A percentile compares a stretch with the other conserved stretches of the same genome.
phyloP scores from a whole-genome alignment of 768 basidiomycete genomes.

The Tephrocybe sp. region DNA sequence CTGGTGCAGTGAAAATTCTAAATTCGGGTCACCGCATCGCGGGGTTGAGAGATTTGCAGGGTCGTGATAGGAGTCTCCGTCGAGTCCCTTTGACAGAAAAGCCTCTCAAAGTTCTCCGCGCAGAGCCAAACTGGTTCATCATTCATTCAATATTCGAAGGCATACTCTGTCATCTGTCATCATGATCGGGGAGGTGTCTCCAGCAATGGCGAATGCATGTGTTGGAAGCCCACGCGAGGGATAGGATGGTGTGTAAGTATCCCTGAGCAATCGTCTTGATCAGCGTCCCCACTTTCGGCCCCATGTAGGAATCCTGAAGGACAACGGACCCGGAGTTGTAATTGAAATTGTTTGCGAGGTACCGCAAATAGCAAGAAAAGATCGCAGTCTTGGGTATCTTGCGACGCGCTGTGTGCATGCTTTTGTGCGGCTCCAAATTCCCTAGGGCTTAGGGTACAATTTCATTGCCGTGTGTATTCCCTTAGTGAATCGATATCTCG shows the following conservation, averaged over 20 bases:
- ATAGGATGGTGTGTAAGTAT: too few relatives aligned
- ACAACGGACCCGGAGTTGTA: too few relatives aligned
- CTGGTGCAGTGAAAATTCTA: too few relatives aligned
- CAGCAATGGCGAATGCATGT: background rate
- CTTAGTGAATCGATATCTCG: too few relatives aligned
- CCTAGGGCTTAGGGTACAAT: background rate
- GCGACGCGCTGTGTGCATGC: background rate
- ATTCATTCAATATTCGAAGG: background rate
- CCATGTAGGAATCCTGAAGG: too few relatives aligned
- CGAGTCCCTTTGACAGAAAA: background rate
- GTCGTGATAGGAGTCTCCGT: background rate
- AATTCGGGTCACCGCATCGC: too few relatives aligned
- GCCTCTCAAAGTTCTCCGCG: background rate
- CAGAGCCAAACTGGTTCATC: slow-evolving; percentile 7
- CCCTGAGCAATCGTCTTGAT: too few relatives aligned
- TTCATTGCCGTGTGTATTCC: too few relatives aligned
- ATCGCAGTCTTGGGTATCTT: background rate
- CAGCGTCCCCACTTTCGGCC: too few relatives aligned
- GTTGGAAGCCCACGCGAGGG: too few relatives aligned
- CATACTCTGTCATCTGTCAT: background rate
- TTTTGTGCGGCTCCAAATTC: too few relatives aligned
- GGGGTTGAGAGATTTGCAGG: too few relatives aligned
- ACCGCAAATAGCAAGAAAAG: background rate
- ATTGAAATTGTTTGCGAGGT: background rate
- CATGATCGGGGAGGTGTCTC: background rate